A percentile compares a stretch with the other conserved stretches of the same genome.
These are phyloP conservation scores for Polyrhizophydium stewartii DNA, from an alignment of 371 early-diverging fungal species.

Conservation along the genomic window DNA sequence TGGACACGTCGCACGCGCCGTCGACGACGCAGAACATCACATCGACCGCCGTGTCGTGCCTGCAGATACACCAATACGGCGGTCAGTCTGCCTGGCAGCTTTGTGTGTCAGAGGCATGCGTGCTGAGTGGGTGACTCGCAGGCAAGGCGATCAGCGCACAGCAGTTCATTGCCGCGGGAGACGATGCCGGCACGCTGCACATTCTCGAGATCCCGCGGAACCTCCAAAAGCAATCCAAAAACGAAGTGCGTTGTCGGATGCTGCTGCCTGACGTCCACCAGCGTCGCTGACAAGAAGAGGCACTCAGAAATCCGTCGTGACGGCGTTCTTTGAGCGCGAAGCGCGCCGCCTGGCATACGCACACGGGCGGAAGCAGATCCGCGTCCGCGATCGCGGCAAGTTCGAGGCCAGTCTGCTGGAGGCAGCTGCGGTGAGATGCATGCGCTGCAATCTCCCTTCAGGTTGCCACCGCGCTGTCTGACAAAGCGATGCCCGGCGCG, in stretches of 20 bases:
- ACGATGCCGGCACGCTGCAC: slow-evolving; percentile 57
- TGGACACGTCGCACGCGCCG: slow-evolving; percentile 45
- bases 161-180: slow-evolving; percentile 65
- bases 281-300: not conserved
- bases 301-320: slow-evolving; percentile 33
- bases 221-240: slow-evolving; percentile 37
- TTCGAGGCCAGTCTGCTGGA: slow-evolving; percentile 24
- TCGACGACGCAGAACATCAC: slow-evolving; percentile 43
- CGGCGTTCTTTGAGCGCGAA: slow-evolving; percentile 51
- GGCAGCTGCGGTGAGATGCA: not conserved
- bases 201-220: slow-evolving; percentile 53
- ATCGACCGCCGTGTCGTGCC: slow-evolving; percentile 36
- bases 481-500: no score
- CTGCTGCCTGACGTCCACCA: not conserved
- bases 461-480: no score
- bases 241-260: slow-evolving; percentile 35
- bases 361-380: slow-evolving; percentile 28
- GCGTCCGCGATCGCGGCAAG: slow-evolving; percentile 22
- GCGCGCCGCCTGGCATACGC: slow-evolving; percentile 35
- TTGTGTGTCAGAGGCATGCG: not conserved
- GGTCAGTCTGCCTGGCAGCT: slow-evolving; percentile 10
- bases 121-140: not conserved
- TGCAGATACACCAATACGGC: slow-evolving; percentile 39
- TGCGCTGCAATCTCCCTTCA: no score
- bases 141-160: slow-evolving; percentile 13